Base-by-base conservation (phyloP, 768 basidiomycete genomes). In the Phaeolepiota aurea region DNA sequence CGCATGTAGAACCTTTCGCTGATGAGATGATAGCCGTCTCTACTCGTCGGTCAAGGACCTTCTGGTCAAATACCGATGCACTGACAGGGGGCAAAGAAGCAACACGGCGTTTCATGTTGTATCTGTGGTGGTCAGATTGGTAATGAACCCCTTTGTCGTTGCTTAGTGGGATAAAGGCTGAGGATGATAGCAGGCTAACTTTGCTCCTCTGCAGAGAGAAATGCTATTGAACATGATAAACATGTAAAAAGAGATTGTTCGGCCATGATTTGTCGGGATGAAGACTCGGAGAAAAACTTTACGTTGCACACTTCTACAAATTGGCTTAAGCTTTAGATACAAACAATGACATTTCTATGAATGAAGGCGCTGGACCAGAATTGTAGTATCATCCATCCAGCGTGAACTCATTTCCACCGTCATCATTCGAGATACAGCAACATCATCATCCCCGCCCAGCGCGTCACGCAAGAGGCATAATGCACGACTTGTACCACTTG, bases 61-160 rank as follows among this genome's bases (percentile, higher is more conserved):
- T 98, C 53, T 89, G 77, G 51, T 92, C 83, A 65, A 97, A 99
- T 1, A 82, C 50, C 4, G 71, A 62, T 0, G 72, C 75, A 44
- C 78, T 81, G 52, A 99, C 79, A 2, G 94, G 92, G 5, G 89
- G 85, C 1, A 99, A 73, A 3, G 75, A 78, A 2, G 94, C 93
- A 13, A 98, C 87, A 20, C 91, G 80, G 48, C 93, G 85, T 69
- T 94, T 94, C 81, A 97, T 90, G 56, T 99, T 99, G 65, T 99
- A 99, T 40, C 92, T 72, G 65, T 99, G 96, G 59, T 87, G 86
- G 61, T 99, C 96, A 18, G 89, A 88, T 47, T 80, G 78, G 61
- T 94, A 97, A 57, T 99, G 96, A 0, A 66, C 63, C 44, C 94
- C 87, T 89, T 50, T n/a, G n/a, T n/a, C n/a, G n/a, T n/a, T 11